These are phyloP conservation scores for Ramaria rubella DNA, from an alignment of 768 basidiomycete species.

Conservation along the genomic window DNA sequence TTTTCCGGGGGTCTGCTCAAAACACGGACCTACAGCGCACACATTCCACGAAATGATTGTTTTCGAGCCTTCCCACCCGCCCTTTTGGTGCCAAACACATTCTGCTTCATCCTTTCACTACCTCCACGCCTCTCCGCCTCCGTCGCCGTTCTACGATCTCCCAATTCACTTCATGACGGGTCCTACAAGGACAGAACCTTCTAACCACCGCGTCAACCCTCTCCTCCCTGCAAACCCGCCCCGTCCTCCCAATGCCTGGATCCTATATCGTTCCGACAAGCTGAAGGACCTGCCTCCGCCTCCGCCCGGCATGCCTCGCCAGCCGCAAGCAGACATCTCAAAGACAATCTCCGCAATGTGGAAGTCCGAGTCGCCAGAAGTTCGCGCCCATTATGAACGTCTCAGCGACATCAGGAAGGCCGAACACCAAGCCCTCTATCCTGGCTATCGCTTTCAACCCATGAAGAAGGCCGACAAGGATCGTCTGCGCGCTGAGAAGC, in stretches of 20 bases:
- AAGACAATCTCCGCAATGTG: constrained; percentile 57
- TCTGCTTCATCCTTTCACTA: background rate
- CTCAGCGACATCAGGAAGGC: constrained; percentile 32
- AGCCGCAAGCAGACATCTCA: constrained; percentile 59
- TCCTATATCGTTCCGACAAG: constrained; percentile 65
- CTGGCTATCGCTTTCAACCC: constrained; percentile 52
- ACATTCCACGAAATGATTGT: background rate
- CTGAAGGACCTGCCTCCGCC: constrained; percentile 36
- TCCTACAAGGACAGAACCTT: background rate
- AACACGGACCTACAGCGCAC: constrained; percentile 12
- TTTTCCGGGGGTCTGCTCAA: constrained; percentile 10
- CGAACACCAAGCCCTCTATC: constrained; percentile 45
- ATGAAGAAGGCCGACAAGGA: constrained; percentile 47
- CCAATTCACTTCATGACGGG: background rate
- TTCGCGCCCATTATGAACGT: constrained; percentile 46
- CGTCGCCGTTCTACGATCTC: constrained; percentile 3
- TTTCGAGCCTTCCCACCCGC: background rate
- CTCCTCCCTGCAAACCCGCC: constrained; percentile 34
- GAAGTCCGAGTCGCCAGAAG: constrained; percentile 44
- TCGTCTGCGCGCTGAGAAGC: constrained; percentile 34
- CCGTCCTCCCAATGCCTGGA: constrained; percentile 79
- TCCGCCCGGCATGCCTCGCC: constrained; percentile 27
- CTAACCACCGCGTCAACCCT: background rate
- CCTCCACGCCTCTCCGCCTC: background rate
- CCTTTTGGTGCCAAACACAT: background rate